Evolutionary conservation across 352 stramenopile species (phyloP), one percentile per base, ranked within the genome.

Genomic region (Phytophthora hibernalis): DNA sequence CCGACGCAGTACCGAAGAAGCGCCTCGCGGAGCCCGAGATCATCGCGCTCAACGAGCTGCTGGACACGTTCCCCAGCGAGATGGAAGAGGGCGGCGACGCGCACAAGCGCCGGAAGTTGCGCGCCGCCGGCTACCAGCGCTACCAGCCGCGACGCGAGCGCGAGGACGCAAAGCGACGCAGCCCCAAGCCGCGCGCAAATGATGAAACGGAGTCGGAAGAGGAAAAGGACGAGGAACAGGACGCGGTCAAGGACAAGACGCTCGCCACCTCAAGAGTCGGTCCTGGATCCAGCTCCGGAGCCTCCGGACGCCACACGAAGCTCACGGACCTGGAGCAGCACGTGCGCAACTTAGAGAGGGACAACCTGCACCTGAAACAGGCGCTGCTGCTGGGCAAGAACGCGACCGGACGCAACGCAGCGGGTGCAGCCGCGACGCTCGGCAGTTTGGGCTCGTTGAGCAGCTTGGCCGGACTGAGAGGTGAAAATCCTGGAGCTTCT

Each of bases 361-460:
- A 93, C 63, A 93, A 93, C 62, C 40, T 92, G 43, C 83, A 92
- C 51, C 49, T 93, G 15, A 93, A 93, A 52, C 85, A 92, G 57
- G 85, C 85, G 33, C 68, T 93, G 49, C 52, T 93, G 54, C 65
- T 92, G 30, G 80, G 80, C 48, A 90, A 88, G 53, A 87, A 85
- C 21, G 75, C 68, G 16, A 42, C 49, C 2, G 68, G 59, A 30
- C 57, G 54, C 22, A 66, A 50, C 11, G 33, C 48, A 15, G 28
- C 43, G 12, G n/a, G 45, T 0, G 33, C 52, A 21, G 26, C 52
- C 1, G 75, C 73, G 10, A 68, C 76, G 1, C 61, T 89, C 49
- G 44, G 54, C 30, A 62, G 51, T 62, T 28, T 63, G 21, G 44
- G 44, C 2, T 40, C 35, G 24, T 54, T 70, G 8, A 72, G 57